Evolutionary conservation across 2,329 filamentous ascomycete species (phyloP), one percentile per base, ranked within the genome.

Genomic region (Cladosporium phlei): DNA sequence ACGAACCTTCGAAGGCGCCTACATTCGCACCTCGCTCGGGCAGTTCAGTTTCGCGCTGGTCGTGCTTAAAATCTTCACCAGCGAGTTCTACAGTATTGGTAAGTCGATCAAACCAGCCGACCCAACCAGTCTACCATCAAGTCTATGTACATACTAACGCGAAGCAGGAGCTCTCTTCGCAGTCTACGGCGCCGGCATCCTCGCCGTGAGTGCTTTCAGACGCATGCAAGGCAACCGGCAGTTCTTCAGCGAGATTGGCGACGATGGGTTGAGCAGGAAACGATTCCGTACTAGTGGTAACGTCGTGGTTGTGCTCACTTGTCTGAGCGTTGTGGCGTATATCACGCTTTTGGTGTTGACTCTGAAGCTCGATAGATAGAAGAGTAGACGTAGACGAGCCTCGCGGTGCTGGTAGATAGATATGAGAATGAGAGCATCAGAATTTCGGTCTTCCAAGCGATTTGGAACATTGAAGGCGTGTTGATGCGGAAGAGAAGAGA

Each of bases 11-110:
- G 93, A 98, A 69, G 93, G 93, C 17, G 93, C 93, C 17, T 98
- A 97, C 69, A 85, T 96, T 62, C 86, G 93, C 51, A 98, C 93
- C 0, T 90, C 91, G 2, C 80, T 98, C 16, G 88, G 87, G 3
- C 90, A 97, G 62, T 97, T 97, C 72, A 91, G 86, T 47, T 97
- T 98, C 67, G 84, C 91, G 16, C 82, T 98, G 39, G 83, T 98
- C 53, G 87, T 98, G 43, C 80, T 95, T 56, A 95, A 94, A 71
- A 94, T 98, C 67, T 97, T 98, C 72, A 96, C 89, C 7, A 79
- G 83, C 43, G 93, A 97, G 64, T 97, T 98, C 73, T 97, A 97
- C 69, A 82, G 85, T 56, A 95, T 96, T 53, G 93, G 93, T 58
- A 39, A 35, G 49, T 6, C 5, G 16, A 16, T 5, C 9, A 17